Base-by-base conservation (phyloP, 805 yeast genomes). In the Teunomyces gatunensis region DNA sequence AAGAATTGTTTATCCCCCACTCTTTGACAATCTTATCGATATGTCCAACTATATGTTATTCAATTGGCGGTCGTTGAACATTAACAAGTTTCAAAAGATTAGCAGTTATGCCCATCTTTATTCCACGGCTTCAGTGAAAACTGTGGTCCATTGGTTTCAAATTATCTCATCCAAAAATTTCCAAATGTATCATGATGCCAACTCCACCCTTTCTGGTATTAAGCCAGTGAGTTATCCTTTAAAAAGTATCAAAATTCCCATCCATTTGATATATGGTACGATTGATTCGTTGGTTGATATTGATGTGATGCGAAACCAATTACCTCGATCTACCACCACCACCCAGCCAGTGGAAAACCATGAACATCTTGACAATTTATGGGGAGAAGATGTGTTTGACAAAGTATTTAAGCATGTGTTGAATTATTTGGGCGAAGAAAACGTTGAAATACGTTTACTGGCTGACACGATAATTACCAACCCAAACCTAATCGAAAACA, bases 351-450 rank as follows among this genome's bases (percentile, higher is more conserved):
- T 90, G 0, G 74, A 70, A 0, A 69, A 70, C n/a, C 89, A 90
- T 64, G 98, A 91, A 66, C 98, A 91, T 65, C 71, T 91, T 60
- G 98, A 92, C 61, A 80, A 92, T 47, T 67, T 91, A 12, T 91
- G 98, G 98, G 96, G 96, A 7, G 65, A 75, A 7, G 81, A 83
- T 45, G 88, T 86, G 3, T 51, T 57, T 13, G 57, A 57, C 4
- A 44, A 44, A 21, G 75, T 73, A 18, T 71, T 73, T 51, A 62
- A 57, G 29, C 59, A 60, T 45, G 75, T 73, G 4, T 52, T 53
- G 34, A 44, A 36, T 33, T 51, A 49, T 20, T 47, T 53, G 49
- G 53, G 54, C 1, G 56, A 51, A 37, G 43, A 44, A 7, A 36
- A 48, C 13, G 47, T 47, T 4, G 37, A 40, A 10, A 40, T 28